Evolutionary conservation across 345 rosid genomes (phyloP), one percentile per base, ranked within the genome.

Genomic region (Gossypium longicalyx): DNA sequence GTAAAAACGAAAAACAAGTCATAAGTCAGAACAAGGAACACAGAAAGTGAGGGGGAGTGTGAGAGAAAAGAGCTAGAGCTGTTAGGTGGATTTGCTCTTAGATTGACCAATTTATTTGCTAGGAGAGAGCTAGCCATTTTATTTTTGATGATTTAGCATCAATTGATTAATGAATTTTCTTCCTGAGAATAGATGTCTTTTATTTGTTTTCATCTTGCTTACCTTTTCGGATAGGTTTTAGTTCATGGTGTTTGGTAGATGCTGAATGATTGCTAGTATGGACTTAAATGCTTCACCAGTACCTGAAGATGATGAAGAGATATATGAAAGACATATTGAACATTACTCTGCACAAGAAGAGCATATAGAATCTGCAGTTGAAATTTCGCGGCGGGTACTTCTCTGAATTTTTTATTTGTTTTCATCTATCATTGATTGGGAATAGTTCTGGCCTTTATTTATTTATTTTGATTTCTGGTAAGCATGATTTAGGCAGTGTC

Each of bases 251-350:
- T 67, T 60, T 27, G 70, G 80, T 77, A 60, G 22, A 75, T 77
- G 86, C 69, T 87, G 91, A 87, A 87, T 88, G 93, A 85, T 85
- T 80, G 88, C 88, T 77, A 80, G 90, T 63, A 89, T 91, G 97
- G 97, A 91, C 80, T 73, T 91, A 57, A 91, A 91, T 86, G 94
- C 82, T 76, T 83, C 88, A 3, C 90, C 97, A 1, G 73, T 86
- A 68, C 97, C 97, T 27, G 97, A 91, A 77, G 94, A 88, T 41
- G 93, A 89, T 15, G 97, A 91, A 10, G 94, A 89, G 63, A 83
- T 76, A 23, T 88, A 79, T 57, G 93, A 83, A 34, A 67, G 85
- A 41, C 89, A 70, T 70, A 45, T 77, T 38, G 90, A 82, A 70
- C 83, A 86, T 34, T 87, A 75, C 70, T 74, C 77, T 0, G 79